Base-by-base conservation (phyloP, 2,329 filamentous ascomycete species). In the Colletotrichum gloeosporioides region DNA sequence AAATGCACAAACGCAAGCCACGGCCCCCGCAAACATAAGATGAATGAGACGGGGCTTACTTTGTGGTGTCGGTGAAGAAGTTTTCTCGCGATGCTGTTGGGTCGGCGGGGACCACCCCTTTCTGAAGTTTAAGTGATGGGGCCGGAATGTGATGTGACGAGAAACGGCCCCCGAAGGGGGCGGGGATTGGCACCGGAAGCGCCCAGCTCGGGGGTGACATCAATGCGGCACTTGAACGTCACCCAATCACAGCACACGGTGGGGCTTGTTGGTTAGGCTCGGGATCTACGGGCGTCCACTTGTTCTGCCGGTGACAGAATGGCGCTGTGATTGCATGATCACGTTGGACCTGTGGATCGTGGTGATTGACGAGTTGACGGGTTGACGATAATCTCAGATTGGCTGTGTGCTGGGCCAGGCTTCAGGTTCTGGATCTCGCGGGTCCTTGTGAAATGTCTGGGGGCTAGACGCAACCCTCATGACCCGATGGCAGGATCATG, bases 171-270 rank as follows among this genome's bases (percentile, higher is more conserved):
- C 65, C 66, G 49, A 32, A 65, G 32, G 39, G 53, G 25, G 66
- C 66, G 61, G 71, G 75, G 75, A 77, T 77, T 77, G 75, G 75
- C 62, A 77, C 66, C 31, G 53, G 75, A 75, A 77, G 75, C 75
- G 75, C 75, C 75, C 66, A 77, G 73, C 39, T 44, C 49, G 29
- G 44, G 49, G 27, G 70, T 53, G 59, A 59, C 34, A 66, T 75
- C 31, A 53, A 65, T 66, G 72, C 62, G 36, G 69, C 63, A 73
- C 29, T 5, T 29, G 57, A 27, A 25, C 13, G 36, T 13, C 18
- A n/a, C 18, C 70, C 73, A 76, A 76, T 76, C 70, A 69, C 59
- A 49, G 18, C 22, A 44, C 18, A 8, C 16, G 15, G 18, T 25
- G 32, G 34, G 29, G 34, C 34, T 22, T 73, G 73, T 73, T 76